Evolutionary conservation across 2,329 filamentous ascomycete genomes (phyloP), one percentile per base, ranked within the genome.

Genomic region (Penicillium sp.): DNA sequence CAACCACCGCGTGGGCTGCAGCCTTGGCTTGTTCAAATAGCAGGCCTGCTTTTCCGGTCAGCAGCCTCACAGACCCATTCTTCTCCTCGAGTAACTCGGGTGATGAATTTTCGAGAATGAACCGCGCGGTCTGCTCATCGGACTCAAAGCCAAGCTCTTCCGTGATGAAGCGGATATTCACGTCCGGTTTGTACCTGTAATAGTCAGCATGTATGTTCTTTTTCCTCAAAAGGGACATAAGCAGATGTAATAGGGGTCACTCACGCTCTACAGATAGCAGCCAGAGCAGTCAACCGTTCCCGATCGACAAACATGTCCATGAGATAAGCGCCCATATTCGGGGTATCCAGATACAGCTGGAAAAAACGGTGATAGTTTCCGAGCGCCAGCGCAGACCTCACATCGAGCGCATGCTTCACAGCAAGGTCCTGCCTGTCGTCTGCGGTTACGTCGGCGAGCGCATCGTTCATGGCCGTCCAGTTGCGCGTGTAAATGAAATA

Each of bases 401-500:
- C 91, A 63, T 88, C 83, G 65, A 99, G 79, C 36, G 94, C 94
- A 78, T 99, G 93, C 76, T 90, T 90, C 71, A 99, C 88, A 54
- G 90, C 82, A 57, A 74, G 78, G 73, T 94, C 87, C 74, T 85
- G 81, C 80, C 96, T 96, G 79, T 97, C 94, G 92, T 90, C 85
- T 82, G 87, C 78, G 76, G 93, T 97, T 94, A 99, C 89, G 89
- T 96, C 93, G 82, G 92, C 91, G 80, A 99, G 84, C 70, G 93
- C 87, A 82, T 97, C 91, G 82, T 96, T 97, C 83, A 99, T 88
- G 76, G 93, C 92, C 76, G 90, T 92, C 77, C 90, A 91, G 79
- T 97, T 99, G 82, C 91, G 92, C 68, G 94, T 97, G 76, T 97
- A 92, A 76, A 99, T 94, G 80, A 96, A 95, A 84, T 99, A 99